Conservation (phyloP, 2,329 filamentous ascomycete species). For the Chrysoporthe deuterocubensis region DNA sequence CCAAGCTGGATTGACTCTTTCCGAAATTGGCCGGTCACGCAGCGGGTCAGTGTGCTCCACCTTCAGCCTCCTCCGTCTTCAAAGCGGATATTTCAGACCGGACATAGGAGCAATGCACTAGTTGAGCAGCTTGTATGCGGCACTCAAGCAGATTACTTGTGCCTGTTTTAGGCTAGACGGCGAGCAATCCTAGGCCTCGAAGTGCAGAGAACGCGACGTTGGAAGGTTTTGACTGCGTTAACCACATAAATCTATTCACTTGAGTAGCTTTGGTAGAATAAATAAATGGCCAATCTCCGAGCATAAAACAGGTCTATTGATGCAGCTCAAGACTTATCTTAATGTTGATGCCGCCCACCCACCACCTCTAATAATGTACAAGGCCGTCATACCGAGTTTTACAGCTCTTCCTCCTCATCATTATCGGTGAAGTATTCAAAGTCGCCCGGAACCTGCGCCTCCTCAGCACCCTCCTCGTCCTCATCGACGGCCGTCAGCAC, state of each 20-base stretch:
- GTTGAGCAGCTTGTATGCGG: no score
- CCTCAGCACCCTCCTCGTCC: conserved; percentile 73
- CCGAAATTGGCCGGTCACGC: no score
- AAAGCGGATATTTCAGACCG: no score
- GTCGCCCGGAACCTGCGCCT: conserved; percentile 70
- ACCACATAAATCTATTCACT: neutral
- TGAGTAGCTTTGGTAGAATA: neutral
- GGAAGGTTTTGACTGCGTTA: no score
- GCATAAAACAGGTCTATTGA: conserved; percentile 14
- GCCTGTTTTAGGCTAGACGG: no score
- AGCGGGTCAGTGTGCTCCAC: no score
- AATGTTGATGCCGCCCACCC: neutral
- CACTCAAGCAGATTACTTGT: no score
- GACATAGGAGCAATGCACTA: no score
- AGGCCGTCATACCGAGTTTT: neutral
- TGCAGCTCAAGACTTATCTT: conserved; percentile 21
- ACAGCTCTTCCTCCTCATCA: conserved; percentile 51
- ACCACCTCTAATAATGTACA: conserved; percentile 20
- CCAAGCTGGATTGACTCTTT: no score
- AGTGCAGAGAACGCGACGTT: no score
- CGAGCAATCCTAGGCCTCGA: no score
- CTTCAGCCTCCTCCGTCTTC: no score
- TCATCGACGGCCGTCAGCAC: conserved; percentile 89
- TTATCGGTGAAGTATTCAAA: conserved; percentile 81
- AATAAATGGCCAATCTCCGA: neutral